Evolutionary conservation across 805 yeast genomes (phyloP).

Genomic region (Nakazawaea laoshanensis): DNA sequence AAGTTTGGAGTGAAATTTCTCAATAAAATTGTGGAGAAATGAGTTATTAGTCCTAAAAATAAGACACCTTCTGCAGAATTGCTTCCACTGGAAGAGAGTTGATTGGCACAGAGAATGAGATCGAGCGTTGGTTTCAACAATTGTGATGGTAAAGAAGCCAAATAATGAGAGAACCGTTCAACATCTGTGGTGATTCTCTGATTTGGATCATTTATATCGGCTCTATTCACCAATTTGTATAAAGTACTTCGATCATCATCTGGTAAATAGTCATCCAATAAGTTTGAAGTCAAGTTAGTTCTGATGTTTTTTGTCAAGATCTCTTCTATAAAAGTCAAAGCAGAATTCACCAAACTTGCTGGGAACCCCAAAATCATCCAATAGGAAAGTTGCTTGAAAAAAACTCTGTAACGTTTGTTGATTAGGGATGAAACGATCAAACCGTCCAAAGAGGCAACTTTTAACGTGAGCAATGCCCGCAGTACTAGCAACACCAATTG

Average conservation of each 20-base stretch:
- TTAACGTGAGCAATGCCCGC: conserved; percentile 68
- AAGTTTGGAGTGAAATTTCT: conserved; percentile 84
- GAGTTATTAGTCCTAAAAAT: conserved; percentile 71
- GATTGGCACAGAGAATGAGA: conserved; percentile 70
- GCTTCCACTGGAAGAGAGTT: conserved; percentile 54
- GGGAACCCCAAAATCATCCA: conserved; percentile 89
- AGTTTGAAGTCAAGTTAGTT: conserved; percentile 50
- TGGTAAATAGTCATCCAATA: conserved; percentile 68
- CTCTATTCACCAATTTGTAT: conserved; percentile 60
- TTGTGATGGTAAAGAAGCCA: conserved; percentile 74
- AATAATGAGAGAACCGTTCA: conserved; percentile 60
- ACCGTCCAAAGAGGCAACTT: conserved; percentile 85
- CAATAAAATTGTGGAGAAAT: conserved; percentile 65
- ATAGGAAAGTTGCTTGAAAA: conserved; percentile 50
- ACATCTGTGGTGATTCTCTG: conserved; percentile 80
- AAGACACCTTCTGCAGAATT: conserved; percentile 75
- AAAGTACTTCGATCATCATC: conserved; percentile 60
- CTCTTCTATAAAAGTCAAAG: conserved; percentile 53
- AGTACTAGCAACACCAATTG: conserved; percentile 49
- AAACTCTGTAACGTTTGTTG: conserved; percentile 55
- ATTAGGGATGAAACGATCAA: conserved; percentile 74
- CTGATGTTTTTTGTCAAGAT: conserved; percentile 53
- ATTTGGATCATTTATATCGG: conserved; percentile 58
- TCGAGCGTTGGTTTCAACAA: conserved; percentile 78
- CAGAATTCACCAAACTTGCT: conserved; percentile 69